phyloP scores from a whole-genome alignment of 139 green algal genomes.

The Chlamydomonas schloesseri region DNA sequence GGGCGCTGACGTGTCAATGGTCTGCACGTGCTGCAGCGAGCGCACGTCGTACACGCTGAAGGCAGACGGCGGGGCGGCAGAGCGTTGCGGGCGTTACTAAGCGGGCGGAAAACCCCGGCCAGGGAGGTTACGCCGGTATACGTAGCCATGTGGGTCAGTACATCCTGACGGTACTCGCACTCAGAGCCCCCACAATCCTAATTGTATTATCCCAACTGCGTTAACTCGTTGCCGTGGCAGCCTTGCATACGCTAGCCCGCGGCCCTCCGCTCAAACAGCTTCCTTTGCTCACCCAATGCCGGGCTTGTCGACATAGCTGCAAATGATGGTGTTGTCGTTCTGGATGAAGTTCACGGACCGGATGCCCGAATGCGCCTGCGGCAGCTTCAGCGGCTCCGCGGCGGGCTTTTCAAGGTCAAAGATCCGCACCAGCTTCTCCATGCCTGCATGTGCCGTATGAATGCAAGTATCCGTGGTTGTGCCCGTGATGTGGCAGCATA shows the following conservation, averaged over 20 bases:
- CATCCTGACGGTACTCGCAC: too few relatives aligned
- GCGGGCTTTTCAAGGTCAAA: slow-evolving; percentile 88
- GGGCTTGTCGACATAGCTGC: slow-evolving; percentile 56
- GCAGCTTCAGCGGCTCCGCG: slow-evolving; percentile 70
- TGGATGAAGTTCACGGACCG: slow-evolving; percentile 75
- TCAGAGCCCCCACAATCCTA: too few relatives aligned
- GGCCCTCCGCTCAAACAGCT: too few relatives aligned
- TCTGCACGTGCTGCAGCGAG: slow-evolving; percentile 65
- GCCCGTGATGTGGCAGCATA: too few relatives aligned
- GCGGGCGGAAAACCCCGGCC: too few relatives aligned
- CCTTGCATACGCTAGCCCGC: too few relatives aligned
- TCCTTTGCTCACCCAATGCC: slow-evolving; percentile 68
- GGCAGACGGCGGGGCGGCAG: too few relatives aligned
- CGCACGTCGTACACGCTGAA: slow-evolving; percentile 90
- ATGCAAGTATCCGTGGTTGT: not conserved
- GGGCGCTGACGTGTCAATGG: slow-evolving; percentile 73
- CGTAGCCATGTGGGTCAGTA: too few relatives aligned
- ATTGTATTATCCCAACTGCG: too few relatives aligned
- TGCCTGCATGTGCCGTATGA: slow-evolving; percentile 54
- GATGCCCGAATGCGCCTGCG: slow-evolving; percentile 61
- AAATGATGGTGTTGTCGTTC: slow-evolving; percentile 85
- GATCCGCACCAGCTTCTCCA: slow-evolving; percentile 93
- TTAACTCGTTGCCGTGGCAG: too few relatives aligned
- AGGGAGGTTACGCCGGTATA: too few relatives aligned
- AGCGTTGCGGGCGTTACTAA: too few relatives aligned